Conservation (phyloP, 495 filamentous ascomycete genomes). For the Rhizodiscina lignyota region DNA sequence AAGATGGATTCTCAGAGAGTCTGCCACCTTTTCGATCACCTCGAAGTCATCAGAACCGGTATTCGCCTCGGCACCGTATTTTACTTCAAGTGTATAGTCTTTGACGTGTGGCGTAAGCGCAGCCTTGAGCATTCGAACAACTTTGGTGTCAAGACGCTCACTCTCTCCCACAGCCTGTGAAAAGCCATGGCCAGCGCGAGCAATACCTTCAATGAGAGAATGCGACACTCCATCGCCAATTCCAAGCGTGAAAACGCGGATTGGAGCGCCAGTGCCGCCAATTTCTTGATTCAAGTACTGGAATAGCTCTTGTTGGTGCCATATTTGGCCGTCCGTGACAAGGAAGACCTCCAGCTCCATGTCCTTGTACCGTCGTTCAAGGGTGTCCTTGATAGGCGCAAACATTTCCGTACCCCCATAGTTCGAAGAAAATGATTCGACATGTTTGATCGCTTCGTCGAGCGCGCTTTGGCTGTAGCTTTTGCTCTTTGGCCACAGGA, state of each 20-base stretch:
- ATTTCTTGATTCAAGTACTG: constrained; percentile 34
- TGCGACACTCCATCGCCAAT: constrained; percentile 46
- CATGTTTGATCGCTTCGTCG: constrained; percentile 30
- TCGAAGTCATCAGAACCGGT: constrained; percentile 38
- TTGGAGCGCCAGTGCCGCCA: constrained; percentile 25
- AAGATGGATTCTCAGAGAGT: constrained; percentile 20
- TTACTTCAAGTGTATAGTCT: constrained; percentile 42
- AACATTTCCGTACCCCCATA: constrained; percentile 59
- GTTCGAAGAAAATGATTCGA: constrained; percentile 29
- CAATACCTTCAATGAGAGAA: constrained; percentile 49
- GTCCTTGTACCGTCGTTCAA: constrained; percentile 32
- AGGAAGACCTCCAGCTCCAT: constrained; percentile 47
- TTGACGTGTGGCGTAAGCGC: constrained; percentile 42
- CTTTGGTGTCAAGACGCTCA: constrained; percentile 44
- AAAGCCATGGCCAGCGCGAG: constrained; percentile 50
- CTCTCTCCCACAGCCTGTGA: constrained; percentile 38
- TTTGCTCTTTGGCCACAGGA: constrained; percentile 43
- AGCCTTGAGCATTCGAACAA: constrained; percentile 56
- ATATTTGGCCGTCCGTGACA: constrained; percentile 58
- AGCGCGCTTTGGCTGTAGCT: constrained; percentile 36
- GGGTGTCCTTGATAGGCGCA: constrained; percentile 31
- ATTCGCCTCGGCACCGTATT: constrained; percentile 27
- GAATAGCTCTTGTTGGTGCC: constrained; percentile 38
- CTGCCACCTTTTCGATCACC: constrained; percentile 35
- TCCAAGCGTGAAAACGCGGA: constrained; percentile 50